Evolutionary conservation across 805 yeast genomes (phyloP).

Genomic region (Saturnispora sanitii): DNA sequence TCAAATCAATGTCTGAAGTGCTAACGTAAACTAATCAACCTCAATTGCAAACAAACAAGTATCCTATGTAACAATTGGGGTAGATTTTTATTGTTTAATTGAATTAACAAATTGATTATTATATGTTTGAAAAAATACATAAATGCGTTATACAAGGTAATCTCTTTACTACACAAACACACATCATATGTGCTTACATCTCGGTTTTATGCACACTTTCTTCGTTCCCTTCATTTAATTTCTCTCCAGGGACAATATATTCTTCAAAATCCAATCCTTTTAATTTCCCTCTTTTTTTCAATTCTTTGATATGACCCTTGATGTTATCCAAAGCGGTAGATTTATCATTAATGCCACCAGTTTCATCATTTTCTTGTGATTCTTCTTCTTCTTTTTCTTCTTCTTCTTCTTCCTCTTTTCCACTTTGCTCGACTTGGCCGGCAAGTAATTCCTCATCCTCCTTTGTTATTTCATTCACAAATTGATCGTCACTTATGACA

Average conservation of each 20-base stretch:
- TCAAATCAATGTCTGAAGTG: no score
- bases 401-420: neutral
- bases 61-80: no score
- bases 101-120: no score
- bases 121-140: neutral
- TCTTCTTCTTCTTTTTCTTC: conserved; percentile 1
- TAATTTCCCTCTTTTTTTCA: conserved; percentile 1
- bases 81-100: no score
- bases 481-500: conserved; percentile 19
- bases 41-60: no score
- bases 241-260: conserved; percentile 19
- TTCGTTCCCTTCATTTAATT: neutral
- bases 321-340: conserved; percentile 11
- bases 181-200: no score
- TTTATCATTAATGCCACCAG: conserved; percentile 4
- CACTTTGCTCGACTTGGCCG: neutral
- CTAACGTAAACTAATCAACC: no score
- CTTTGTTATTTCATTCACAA: conserved; percentile 12
- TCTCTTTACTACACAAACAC: no score
- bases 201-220: no score
- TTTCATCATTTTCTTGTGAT: conserved; percentile 2
- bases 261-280: conserved; percentile 18
- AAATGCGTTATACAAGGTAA: no score
- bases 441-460: neutral
- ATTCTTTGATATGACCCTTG: conserved; percentile 2